Evolutionary conservation across 371 early-diverging fungal species (phyloP).

Genomic region (Paraphysoderma sedebokerense): DNA sequence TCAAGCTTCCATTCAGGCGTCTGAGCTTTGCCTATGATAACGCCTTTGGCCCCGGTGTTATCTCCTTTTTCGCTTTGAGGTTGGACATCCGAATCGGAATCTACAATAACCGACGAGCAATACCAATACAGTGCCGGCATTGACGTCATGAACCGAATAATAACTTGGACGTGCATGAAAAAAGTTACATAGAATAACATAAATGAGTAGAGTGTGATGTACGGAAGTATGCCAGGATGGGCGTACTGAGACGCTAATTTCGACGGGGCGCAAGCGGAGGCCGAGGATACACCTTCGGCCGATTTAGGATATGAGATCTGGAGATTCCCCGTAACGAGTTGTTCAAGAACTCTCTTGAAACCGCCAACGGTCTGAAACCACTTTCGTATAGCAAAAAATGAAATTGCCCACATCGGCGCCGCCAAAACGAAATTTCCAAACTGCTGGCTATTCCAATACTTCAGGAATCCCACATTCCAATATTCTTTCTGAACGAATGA

Average conservation of each 20-base stretch:
- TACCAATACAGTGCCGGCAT: conserved; percentile 69
- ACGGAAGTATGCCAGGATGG: conserved; percentile 18
- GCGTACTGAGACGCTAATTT: not conserved
- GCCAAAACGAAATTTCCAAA: conserved; percentile 82
- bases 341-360: too few species aligned
- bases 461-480: conserved; percentile 66
- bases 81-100: not conserved
- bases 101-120: conserved; percentile 24
- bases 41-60: too few species aligned
- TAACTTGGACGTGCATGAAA: conserved; percentile 80
- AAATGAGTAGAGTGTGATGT: conserved; percentile 49
- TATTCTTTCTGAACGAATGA: conserved; percentile 57
- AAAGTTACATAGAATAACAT: conserved; percentile 38
- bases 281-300: too few species aligned
- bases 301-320: not conserved
- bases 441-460: conserved; percentile 62
- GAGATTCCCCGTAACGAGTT: not conserved
- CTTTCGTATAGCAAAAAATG: conserved; percentile 29
- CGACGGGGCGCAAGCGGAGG: too few species aligned
- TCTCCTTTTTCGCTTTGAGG: too few species aligned
- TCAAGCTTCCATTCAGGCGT: too few species aligned
- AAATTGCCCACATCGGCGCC: conserved; percentile 51
- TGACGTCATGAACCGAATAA: conserved; percentile 69
- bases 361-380: conserved; percentile 35
- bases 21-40: too few species aligned